A percentile compares a stretch with the other conserved stretches of the same genome.
phyloP scores from a whole-genome alignment of 2,329 filamentous ascomycete species.

The Microsporum ferrugineum region DNA sequence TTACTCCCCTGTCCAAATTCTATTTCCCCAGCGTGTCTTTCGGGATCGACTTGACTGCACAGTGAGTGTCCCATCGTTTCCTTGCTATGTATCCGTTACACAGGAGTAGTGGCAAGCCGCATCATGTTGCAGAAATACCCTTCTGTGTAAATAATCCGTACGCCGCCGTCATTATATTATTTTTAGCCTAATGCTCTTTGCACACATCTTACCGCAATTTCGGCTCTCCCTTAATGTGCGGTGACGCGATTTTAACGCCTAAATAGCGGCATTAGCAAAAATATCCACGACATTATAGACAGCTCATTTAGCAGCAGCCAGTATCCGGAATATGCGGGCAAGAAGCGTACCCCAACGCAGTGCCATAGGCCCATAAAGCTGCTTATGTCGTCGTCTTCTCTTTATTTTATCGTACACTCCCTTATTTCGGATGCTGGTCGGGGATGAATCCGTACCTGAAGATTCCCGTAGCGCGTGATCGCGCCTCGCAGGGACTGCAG shows the following conservation, averaged over 20 bases:
- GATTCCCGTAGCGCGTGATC: not conserved
- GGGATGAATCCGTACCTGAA: not conserved
- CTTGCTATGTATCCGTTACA: not conserved
- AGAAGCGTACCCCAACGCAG: not conserved
- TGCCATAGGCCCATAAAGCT: not conserved
- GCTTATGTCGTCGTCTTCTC: not conserved
- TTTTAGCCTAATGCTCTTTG: not conserved
- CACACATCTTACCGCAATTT: conserved; percentile 1
- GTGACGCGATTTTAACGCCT: not conserved
- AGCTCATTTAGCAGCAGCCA: not conserved
- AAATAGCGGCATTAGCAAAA: not conserved
- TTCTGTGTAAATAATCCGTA: not conserved
- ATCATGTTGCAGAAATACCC: not conserved
- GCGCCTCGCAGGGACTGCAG: not conserved
- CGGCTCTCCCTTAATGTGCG: not conserved
- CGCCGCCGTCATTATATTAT: not conserved
- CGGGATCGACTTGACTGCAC: not conserved
- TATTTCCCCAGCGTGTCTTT: not conserved
- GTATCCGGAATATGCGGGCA: not conserved
- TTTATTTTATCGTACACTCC: not conserved
- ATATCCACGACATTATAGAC: not conserved
- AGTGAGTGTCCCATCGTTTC: not conserved
- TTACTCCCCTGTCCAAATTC: not conserved
- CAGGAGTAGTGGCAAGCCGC: not conserved
- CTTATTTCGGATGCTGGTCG: not conserved